phyloP scores from a whole-genome alignment of 768 basidiomycete genomes.

The Podaxis mareebaensis region DNA sequence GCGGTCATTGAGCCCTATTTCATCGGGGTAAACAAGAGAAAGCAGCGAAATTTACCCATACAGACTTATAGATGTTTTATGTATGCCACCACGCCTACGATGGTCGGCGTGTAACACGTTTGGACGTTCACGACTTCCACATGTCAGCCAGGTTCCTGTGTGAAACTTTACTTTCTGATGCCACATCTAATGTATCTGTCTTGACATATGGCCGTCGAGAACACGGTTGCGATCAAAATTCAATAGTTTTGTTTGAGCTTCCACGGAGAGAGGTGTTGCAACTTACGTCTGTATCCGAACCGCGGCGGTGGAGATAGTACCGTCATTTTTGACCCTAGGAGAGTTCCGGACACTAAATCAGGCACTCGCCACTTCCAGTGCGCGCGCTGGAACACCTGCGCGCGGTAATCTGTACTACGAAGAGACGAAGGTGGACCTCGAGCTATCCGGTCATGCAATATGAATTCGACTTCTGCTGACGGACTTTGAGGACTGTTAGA shows the following conservation, averaged over 20 bases:
- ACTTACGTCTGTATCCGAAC: slow-evolving; percentile 31
- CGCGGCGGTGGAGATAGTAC: slow-evolving; percentile 38
- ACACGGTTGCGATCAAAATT: slow-evolving; percentile 30
- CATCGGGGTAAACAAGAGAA: slow-evolving; percentile 11
- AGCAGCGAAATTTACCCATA: slow-evolving; percentile 15
- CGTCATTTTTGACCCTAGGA: slow-evolving; percentile 4
- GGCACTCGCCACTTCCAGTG: neutral
- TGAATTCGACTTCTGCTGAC: slow-evolving; percentile 3
- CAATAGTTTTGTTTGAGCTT: slow-evolving; percentile 24
- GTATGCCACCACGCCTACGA: slow-evolving; percentile 10
- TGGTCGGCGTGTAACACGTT: slow-evolving; percentile 12
- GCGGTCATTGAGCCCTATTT: slow-evolving; percentile 11
- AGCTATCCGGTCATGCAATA: neutral
- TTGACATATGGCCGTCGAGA: slow-evolving; percentile 35
- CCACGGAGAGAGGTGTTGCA: slow-evolving; percentile 34
- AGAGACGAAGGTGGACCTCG: slow-evolving; percentile 1
- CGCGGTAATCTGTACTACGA: neutral
- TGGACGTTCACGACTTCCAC: slow-evolving; percentile 15
- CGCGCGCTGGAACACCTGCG: neutral
- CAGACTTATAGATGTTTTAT: neutral
- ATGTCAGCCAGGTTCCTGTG: slow-evolving; percentile 20
- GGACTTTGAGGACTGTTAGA: slow-evolving; percentile 4
- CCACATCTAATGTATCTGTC: slow-evolving; percentile 23
- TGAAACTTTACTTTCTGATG: slow-evolving; percentile 31
- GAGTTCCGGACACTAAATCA: slow-evolving; percentile 6